phyloP scores from a whole-genome alignment of 148 eudicot species.

The Chenopodium quinoa region DNA sequence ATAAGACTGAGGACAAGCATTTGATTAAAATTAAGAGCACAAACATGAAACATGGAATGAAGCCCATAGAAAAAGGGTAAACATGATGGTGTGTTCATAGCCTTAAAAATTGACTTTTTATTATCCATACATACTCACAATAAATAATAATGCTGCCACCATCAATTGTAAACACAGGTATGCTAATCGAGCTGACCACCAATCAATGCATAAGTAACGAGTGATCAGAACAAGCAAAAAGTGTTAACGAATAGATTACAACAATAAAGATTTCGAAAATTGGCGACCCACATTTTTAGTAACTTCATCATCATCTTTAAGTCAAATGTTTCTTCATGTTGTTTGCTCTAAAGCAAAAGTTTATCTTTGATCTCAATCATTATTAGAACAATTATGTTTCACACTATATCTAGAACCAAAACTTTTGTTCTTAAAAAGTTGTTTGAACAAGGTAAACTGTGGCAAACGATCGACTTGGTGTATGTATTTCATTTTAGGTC shows the following conservation, averaged over 20 bases:
- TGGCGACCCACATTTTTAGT: conserved; percentile 8
- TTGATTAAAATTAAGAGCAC: too few species aligned
- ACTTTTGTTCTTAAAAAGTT: not conserved
- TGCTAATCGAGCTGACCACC: conserved; percentile 13
- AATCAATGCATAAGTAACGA: not conserved
- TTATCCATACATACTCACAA: not conserved
- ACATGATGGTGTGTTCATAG: conserved; percentile 3
- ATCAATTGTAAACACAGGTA: conserved; percentile 2
- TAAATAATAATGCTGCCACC: conserved; percentile 8
- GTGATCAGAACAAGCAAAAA: not conserved
- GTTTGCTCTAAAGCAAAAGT: conserved; percentile 6
- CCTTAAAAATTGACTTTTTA: not conserved
- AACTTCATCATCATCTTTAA: not conserved
- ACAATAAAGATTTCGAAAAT: not conserved
- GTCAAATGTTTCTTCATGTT: conserved; percentile 22
- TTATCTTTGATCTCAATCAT: conserved; percentile 8
- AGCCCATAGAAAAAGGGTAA: not conserved
- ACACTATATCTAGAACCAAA: not conserved
- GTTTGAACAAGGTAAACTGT: not conserved
- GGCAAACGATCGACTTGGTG: not conserved
- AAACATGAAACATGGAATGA: not conserved
- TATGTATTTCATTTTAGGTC: not conserved
- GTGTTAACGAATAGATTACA: not conserved
- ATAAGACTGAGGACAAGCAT: too few species aligned
- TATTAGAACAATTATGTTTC: not conserved